phyloP scores from a whole-genome alignment of 345 rosid species.

The Raphanus sativus region DNA sequence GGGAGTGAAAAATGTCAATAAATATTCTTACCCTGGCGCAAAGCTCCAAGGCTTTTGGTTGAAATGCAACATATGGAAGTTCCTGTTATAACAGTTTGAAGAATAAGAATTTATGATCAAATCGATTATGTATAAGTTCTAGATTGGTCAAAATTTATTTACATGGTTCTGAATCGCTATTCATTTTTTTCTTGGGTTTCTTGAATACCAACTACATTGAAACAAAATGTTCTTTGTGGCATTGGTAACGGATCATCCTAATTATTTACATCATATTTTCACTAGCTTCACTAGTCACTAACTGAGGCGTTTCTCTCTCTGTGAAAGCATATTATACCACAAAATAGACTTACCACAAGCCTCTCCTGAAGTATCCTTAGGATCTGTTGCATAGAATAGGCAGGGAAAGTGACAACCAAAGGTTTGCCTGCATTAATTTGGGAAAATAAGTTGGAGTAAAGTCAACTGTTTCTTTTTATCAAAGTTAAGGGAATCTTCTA shows the following conservation, averaged over 20 bases:
- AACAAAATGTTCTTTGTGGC: neutral
- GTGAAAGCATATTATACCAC: neutral
- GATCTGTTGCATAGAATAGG: conserved; percentile 80
- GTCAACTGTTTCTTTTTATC: neutral
- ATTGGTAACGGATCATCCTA: neutral
- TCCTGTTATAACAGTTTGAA: neutral
- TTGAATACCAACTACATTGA: neutral
- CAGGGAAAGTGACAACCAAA: conserved; percentile 62
- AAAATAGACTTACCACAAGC: conserved; percentile 53
- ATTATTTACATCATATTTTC: neutral
- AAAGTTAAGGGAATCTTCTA: neutral
- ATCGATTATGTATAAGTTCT: neutral
- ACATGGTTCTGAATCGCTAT: neutral
- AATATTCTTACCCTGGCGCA: conserved; percentile 85
- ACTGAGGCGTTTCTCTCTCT: neutral
- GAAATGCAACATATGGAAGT: conserved; percentile 39
- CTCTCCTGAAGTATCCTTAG: conserved; percentile 74
- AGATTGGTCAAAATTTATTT: neutral
- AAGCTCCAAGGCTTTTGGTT: conserved; percentile 82
- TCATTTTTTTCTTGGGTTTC: neutral
- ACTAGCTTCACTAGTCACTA: conserved; percentile 12
- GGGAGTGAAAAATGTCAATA: neutral
- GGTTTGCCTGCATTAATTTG: conserved; percentile 61
- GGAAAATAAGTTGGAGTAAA: neutral
- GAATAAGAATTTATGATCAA: neutral